phyloP scores from a whole-genome alignment of 139 green algal genomes.

The Chlorella ohadii region DNA sequence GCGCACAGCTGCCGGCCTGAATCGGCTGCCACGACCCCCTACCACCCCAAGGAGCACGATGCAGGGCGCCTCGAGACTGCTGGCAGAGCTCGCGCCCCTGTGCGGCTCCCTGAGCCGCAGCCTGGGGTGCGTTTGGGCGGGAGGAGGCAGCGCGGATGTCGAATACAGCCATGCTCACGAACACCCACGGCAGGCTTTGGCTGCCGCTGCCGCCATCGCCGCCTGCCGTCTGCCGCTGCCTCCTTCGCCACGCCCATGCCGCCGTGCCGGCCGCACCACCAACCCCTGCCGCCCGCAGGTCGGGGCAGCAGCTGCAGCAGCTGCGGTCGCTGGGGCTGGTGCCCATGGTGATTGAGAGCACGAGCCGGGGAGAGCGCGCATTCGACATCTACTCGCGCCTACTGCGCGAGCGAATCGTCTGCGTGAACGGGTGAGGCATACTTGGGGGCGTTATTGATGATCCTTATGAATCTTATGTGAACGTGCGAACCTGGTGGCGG shows the following conservation, averaged over 20 bases:
- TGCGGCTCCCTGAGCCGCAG: too few relatives aligned
- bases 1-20: too few relatives aligned
- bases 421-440: conserved; percentile 62
- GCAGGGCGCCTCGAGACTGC: too few relatives aligned
- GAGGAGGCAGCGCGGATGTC: too few relatives aligned
- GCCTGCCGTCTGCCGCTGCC: background rate
- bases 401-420: conserved; percentile 93
- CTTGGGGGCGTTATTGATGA: background rate
- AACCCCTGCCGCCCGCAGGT: too few relatives aligned
- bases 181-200: background rate
- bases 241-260: background rate
- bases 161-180: background rate
- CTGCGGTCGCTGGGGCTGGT: conserved; percentile 19
- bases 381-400: conserved; percentile 96
- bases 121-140: too few relatives aligned
- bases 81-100: too few relatives aligned
- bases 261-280: too few relatives aligned
- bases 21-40: too few relatives aligned
- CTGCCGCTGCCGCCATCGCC: background rate
- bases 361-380: conserved; percentile 74
- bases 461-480: too few relatives aligned
- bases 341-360: conserved; percentile 76
- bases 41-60: too few relatives aligned
- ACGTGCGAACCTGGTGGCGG: background rate
- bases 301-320: background rate